Conservation (phyloP, 371 early-diverging fungal species). For the Chytridiales sp. region DNA sequence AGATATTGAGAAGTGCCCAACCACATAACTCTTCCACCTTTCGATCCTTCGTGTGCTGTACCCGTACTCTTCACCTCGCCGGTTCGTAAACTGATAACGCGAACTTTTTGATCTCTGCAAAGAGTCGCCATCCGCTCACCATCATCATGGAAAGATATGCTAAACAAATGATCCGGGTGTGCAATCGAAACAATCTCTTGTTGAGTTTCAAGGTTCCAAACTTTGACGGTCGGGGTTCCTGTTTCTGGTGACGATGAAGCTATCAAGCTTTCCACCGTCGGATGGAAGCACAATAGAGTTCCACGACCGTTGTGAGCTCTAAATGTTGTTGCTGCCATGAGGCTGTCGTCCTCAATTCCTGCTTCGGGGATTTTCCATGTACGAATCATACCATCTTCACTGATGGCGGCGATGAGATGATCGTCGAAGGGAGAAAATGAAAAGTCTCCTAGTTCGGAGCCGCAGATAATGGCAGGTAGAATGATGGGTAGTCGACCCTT, state of each 20-base stretch:
- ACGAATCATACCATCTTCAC: slow-evolving; percentile 71
- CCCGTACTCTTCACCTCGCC: slow-evolving; percentile 58
- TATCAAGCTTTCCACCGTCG: slow-evolving; percentile 56
- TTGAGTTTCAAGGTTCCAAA: slow-evolving; percentile 28
- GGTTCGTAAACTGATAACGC: slow-evolving; percentile 60
- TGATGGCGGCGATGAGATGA: slow-evolving; percentile 50
- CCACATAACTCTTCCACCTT: slow-evolving; percentile 73
- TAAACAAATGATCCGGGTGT: slow-evolving; percentile 40
- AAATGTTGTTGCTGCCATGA: slow-evolving; percentile 6
- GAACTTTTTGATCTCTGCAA: slow-evolving; percentile 63
- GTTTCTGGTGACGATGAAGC: slow-evolving; percentile 34
- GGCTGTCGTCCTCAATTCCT: slow-evolving; percentile 36
- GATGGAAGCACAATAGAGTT: slow-evolving; percentile 63
- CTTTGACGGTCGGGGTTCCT: slow-evolving; percentile 20
- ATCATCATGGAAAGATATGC: slow-evolving; percentile 62
- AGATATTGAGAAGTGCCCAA: slow-evolving; percentile 52
- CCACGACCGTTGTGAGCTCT: slow-evolving; percentile 56
- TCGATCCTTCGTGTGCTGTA: slow-evolving; percentile 65
- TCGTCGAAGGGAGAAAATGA: slow-evolving; percentile 68
- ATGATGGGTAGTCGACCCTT: slow-evolving; percentile 69
- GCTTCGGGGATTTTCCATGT: slow-evolving; percentile 69
- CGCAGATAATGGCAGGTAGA: slow-evolving; percentile 51
- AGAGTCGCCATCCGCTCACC: slow-evolving; percentile 65
- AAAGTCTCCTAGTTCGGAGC: slow-evolving; percentile 50
- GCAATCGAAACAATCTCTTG: slow-evolving; percentile 19